phyloP scores from a whole-genome alignment of 768 basidiomycete species.

The Thelephora aurantiotincta region DNA sequence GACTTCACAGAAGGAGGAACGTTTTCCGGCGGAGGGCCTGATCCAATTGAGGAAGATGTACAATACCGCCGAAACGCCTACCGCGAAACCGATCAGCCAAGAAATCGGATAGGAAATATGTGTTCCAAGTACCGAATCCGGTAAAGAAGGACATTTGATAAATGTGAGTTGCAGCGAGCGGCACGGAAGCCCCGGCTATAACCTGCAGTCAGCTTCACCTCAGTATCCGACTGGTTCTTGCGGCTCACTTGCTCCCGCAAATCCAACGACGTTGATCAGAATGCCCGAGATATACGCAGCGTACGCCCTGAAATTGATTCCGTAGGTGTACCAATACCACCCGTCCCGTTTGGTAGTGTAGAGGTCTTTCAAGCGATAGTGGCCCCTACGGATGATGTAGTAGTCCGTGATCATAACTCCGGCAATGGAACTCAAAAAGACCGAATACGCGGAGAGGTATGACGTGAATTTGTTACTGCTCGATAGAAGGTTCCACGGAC shows the following conservation, averaged over 20 bases:
- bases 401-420: conserved; percentile 77
- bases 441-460: conserved; percentile 72
- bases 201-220: background rate
- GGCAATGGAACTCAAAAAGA: conserved; percentile 69
- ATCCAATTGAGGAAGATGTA: conserved; percentile 46
- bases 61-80: conserved; percentile 39
- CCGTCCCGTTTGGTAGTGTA: conserved; percentile 41
- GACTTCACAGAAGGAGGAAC: conserved; percentile 35
- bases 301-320: conserved; percentile 62
- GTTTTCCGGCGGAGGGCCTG: conserved; percentile 44
- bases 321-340: conserved; percentile 68
- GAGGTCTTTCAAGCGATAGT: conserved; percentile 57
- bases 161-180: conserved; percentile 55
- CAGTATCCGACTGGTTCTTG: background rate
- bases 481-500: conserved; percentile 66
- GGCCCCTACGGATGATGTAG: conserved; percentile 57
- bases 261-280: conserved; percentile 71
- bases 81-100: no score
- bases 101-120: no score
- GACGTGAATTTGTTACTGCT: conserved; percentile 65
- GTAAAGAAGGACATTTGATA: conserved; percentile 75
- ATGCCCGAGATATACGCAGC: conserved; percentile 60
- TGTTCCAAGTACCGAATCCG: conserved; percentile 39
- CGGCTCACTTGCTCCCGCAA: conserved; percentile 54
- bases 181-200: conserved; percentile 43